A percentile compares a stretch with the other conserved stretches of the same genome.
Evolutionary conservation across 345 rosid genomes (phyloP).

Genomic region (Gossypium bickii): DNA sequence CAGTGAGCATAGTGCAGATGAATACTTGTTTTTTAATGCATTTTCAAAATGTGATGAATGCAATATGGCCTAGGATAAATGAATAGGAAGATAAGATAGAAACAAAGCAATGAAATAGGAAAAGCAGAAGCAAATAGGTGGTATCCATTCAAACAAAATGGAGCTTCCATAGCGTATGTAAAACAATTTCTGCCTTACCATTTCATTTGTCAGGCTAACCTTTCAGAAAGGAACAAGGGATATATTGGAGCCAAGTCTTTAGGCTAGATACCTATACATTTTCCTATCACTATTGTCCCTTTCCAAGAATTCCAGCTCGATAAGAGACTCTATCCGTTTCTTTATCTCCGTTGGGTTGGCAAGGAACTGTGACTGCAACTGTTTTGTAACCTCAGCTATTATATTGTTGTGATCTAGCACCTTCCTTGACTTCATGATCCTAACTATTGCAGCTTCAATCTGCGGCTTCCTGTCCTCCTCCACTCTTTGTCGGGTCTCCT

Average conservation of each 20-base stretch:
- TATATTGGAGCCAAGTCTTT: conserved; percentile 22
- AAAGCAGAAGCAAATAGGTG: conserved; percentile 11
- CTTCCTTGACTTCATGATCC: conserved; percentile 97
- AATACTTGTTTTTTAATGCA: background rate
- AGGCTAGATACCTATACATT: conserved; percentile 90
- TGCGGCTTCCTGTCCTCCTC: conserved; percentile 98
- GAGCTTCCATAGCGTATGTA: conserved; percentile 9
- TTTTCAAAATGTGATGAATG: no score
- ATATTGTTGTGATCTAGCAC: conserved; percentile 92
- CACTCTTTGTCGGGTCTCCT: conserved; percentile 95
- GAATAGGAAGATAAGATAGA: background rate
- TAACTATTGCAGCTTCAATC: conserved; percentile 95
- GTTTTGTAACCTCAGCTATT: conserved; percentile 90
- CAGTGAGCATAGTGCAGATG: no score
- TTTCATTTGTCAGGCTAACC: conserved; percentile 13
- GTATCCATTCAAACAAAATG: conserved; percentile 17
- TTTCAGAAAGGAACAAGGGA: conserved; percentile 1
- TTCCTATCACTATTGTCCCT: conserved; percentile 84
- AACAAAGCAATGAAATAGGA: background rate
- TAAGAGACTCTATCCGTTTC: conserved; percentile 92
- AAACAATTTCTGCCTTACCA: conserved; percentile 26
- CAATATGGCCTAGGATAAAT: no score
- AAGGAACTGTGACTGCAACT: conserved; percentile 87
- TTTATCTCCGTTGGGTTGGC: conserved; percentile 95
- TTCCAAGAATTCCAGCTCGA: conserved; percentile 94